Conservation (phyloP, 2,329 filamentous ascomycete genomes). For the Catunica adiposa region DNA sequence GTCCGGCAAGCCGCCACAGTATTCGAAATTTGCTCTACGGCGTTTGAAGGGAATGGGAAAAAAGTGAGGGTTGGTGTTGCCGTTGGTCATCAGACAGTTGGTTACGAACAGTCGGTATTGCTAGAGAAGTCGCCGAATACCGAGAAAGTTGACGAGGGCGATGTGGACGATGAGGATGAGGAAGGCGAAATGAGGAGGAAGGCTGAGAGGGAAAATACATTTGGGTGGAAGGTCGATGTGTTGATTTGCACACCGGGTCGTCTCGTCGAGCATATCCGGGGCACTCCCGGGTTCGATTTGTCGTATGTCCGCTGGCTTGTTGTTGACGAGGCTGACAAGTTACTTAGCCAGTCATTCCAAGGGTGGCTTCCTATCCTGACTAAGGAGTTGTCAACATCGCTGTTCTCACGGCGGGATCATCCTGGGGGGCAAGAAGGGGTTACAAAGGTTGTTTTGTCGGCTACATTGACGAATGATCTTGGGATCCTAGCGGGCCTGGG, state of each 20-base stretch:
- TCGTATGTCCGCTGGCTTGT: conserved; percentile 72
- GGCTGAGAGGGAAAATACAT: conserved; percentile 46
- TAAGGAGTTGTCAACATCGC: conserved; percentile 42
- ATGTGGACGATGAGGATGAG: conserved; percentile 20
- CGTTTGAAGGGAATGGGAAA: conserved; percentile 41
- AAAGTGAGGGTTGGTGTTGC: conserved; percentile 66
- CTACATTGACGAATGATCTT: conserved; percentile 79
- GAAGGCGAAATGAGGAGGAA: conserved; percentile 30
- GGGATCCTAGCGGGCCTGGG: conserved; percentile 60
- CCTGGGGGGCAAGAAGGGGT: conserved; percentile 37
- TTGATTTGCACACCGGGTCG: conserved; percentile 84
- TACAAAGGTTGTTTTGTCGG: conserved; percentile 74
- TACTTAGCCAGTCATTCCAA: conserved; percentile 83
- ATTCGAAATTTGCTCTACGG: conserved; percentile 55
- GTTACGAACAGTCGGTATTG: conserved; percentile 38
- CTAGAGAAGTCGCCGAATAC: conserved; percentile 38
- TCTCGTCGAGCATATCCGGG: conserved; percentile 76
- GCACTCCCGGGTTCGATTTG: conserved; percentile 67
- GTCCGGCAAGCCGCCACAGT: conserved; percentile 72
- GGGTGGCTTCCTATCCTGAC: conserved; percentile 51
- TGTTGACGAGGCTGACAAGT: conserved; percentile 84
- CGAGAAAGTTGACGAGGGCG: conserved; percentile 22
- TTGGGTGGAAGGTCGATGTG: conserved; percentile 63
- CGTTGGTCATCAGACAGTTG: conserved; percentile 63
- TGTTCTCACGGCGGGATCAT: conserved; percentile 19